A percentile compares a stretch with the other conserved stretches of the same genome.
Conservation (phyloP, 2,329 filamentous ascomycete species). For the Ophiostoma montium region DNA sequence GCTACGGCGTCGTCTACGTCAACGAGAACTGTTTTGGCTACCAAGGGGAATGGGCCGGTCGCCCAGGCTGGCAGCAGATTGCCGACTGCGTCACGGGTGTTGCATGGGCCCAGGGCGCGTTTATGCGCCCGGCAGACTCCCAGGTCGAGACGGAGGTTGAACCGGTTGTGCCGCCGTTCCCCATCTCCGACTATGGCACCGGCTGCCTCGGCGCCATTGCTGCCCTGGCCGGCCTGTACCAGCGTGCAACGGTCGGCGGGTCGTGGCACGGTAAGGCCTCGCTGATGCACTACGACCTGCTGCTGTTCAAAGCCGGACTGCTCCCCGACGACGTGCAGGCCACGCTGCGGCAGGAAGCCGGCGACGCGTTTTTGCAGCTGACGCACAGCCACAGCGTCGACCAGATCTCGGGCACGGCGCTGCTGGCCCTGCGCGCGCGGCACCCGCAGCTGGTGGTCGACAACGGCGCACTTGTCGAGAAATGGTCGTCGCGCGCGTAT, state of each 20-base stretch:
- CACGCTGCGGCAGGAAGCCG: constrained; percentile 27
- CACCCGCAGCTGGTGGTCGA: constrained; percentile 41
- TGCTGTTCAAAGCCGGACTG: constrained; percentile 46
- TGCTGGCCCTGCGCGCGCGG: constrained; percentile 37
- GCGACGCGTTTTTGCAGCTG: constrained; percentile 39
- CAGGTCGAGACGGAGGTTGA: constrained; percentile 46
- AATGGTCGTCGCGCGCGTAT: constrained; percentile 31
- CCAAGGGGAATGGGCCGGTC: constrained; percentile 30
- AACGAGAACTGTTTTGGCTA: constrained; percentile 44
- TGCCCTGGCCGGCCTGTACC: constrained; percentile 48
- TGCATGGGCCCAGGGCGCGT: constrained; percentile 47
- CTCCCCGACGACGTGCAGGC: constrained; percentile 40
- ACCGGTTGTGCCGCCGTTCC: constrained; percentile 51
- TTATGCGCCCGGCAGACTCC: constrained; percentile 30
- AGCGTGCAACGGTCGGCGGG: constrained; percentile 47
- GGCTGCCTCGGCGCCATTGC: constrained; percentile 58
- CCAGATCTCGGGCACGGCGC: constrained; percentile 44
- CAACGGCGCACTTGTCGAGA: constrained; percentile 24
- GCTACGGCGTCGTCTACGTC: constrained; percentile 31
- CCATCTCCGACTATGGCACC: constrained; percentile 54
- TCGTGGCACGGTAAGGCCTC: constrained; percentile 52
- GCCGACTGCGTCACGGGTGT: constrained; percentile 41
- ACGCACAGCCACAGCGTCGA: constrained; percentile 49
- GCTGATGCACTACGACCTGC: constrained; percentile 53
- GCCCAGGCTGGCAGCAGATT: constrained; percentile 38